Evolutionary conservation across 495 filamentous ascomycete genomes (phyloP), one percentile per base, ranked within the genome.

Genomic region (Penicillium soppii): DNA sequence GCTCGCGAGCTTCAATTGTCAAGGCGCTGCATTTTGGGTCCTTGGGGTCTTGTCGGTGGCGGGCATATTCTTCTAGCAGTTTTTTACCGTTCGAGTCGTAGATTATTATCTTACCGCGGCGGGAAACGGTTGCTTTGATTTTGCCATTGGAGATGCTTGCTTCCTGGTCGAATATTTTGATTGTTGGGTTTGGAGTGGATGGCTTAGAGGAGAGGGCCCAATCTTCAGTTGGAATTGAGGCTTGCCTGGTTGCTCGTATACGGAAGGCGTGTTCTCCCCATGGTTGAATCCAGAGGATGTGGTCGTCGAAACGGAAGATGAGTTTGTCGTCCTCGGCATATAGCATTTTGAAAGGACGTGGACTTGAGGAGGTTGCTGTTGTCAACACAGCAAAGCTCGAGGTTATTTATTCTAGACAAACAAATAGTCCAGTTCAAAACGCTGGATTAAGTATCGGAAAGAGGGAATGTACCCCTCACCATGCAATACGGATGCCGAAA

Each of bases 21-120:
- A 83, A 57, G 0, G 81, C 77, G 52, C 73, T 78, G 63, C 74
- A 78, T 63, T 81, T 82, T 3, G 78, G 80, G 56, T 82, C 78
- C 5, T 49, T 57, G 0, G 74, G 69, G 49, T 81, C 79, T 17
- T 53, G 59, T 12, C 81, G 71, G 46, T 77, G 69, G n/a, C 79
- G 72, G 23, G 72, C 68, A 50, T 80, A 84, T 54, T 84, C 81
- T 62, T 84, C 81, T 0, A 84, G 68, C 7, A 77, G 55, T 37
- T 65, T 70, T 15, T 60, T 70, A 9, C 71, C 75, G 7, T 62
- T 56, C 8, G 65, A 58, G 53, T 82, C 68, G 59, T 62, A 68
- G 46, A 83, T 68, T n/a, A 66, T 79, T 13, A 82, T 42, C 56
- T 80, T 82, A 10, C 78, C 79, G 22, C 67, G 59, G 3, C 52